Base-by-base conservation (phyloP, 2,329 filamentous ascomycete species). In the Pyricularia pennisetigena region DNA sequence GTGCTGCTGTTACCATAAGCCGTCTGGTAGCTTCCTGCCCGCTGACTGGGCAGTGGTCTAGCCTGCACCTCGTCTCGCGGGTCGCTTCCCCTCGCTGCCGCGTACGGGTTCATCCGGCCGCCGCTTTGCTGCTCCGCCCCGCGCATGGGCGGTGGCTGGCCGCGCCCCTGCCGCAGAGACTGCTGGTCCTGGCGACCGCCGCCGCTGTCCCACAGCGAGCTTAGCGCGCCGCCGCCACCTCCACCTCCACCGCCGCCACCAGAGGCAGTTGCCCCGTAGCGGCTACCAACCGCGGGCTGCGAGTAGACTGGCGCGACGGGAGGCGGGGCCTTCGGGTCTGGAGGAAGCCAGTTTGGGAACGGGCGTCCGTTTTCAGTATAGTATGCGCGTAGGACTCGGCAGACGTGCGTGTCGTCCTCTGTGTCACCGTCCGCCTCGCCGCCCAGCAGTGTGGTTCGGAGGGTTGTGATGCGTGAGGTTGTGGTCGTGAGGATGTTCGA, bases 391-490 rank as follows among this genome's bases (percentile, higher is more conserved):
- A 99, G 87, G 49, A 97, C 93, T 74, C 95, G 92, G 79, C 92
- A 96, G 75, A 98, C 91, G 81, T 98, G 93, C 2, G 93, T 96
- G 81, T 97, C 93, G 81, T 98, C 94, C 79, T 96, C 86, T 71
- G 88, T 90, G 75, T 91, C 88, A 78, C 89, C 89, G 78, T 90
- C 88, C 73, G 83, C 82, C 72, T 90, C 88, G 76, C 83, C 82
- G 72, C 84, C 80, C 68, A 91, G 86, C 71, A 94, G 87, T 70
- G 92, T 88, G 70, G 89, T 89, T 74, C 86, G 86, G 68, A 89
- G 84, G 73, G 86, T 85, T 72, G 85, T 86, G 76, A 90, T 86
- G 74, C 87, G 85, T 64, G 87, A 88, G 68, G 87, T 86, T 59
- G 88, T 88, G 71, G 85, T 88, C 72, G 85, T 87, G 75, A 89